Evolutionary conservation across 1,284 basidiomycete genomes (phyloP).

Genomic region (Flammula alnicola): DNA sequence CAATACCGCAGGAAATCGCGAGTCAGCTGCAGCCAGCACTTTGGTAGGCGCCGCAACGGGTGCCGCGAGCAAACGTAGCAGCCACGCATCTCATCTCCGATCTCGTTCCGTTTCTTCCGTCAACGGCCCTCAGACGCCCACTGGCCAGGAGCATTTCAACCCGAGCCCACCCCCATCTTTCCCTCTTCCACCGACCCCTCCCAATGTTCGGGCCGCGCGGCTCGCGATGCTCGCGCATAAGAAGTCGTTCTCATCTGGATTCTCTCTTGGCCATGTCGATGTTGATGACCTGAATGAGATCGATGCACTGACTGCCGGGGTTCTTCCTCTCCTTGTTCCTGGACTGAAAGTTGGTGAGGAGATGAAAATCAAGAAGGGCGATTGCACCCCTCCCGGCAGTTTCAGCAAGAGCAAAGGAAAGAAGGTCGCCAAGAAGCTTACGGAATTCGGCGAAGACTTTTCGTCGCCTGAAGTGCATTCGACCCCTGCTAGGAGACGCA

Average conservation of each 20-base stretch:
- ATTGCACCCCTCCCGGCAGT: constrained; percentile 46
- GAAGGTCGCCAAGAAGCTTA: constrained; percentile 40
- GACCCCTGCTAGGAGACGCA: constrained; percentile 50
- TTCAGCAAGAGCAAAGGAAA: constrained; percentile 46
- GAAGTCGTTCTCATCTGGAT: constrained; percentile 65
- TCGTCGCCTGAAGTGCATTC: constrained; percentile 62
- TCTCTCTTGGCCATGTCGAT: constrained; percentile 46
- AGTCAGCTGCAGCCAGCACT: constrained; percentile 30
- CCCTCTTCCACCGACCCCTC: constrained; percentile 72
- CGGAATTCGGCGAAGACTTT: constrained; percentile 55
- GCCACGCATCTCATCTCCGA: constrained; percentile 44
- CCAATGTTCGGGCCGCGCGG: constrained; percentile 55
- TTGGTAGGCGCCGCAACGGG: constrained; percentile 42
- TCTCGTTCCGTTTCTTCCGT: constrained; percentile 55
- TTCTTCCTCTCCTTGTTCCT: constrained; percentile 71
- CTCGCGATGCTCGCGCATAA: constrained; percentile 53
- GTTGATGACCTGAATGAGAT: constrained; percentile 64
- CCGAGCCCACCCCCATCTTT: constrained; percentile 65
- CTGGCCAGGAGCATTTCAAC: constrained; percentile 41
- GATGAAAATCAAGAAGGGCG: constrained; percentile 55
- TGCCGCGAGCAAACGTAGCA: constrained; percentile 32
- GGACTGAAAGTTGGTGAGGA: constrained; percentile 60
- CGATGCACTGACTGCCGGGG: constrained; percentile 67
- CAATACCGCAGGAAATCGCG: constrained; percentile 28
- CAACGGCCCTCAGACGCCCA: constrained; percentile 44